Percentiles rank a stretch among this genome's conserved stretches.
Conservation (phyloP, 352 stramenopile genomes). For the Pythium guiyangense region DNA sequence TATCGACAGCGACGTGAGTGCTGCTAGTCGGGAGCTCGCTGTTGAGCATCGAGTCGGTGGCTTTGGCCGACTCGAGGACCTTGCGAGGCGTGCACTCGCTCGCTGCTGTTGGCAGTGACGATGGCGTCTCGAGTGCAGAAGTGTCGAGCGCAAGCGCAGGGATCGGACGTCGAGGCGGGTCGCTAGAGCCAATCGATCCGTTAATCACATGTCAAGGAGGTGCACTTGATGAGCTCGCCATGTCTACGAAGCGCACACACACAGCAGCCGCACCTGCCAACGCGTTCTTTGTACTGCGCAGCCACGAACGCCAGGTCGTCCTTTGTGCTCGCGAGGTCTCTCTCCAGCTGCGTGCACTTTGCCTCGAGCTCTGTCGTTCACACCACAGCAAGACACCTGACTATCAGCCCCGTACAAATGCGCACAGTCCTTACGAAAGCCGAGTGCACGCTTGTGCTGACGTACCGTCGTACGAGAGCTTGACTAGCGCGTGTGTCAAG, state of each 20-base stretch:
- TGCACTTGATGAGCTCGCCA: no score
- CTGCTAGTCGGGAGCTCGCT: conserved; percentile 6
- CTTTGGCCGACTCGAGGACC: conserved; percentile 40
- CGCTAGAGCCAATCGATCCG: no score
- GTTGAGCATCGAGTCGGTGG: conserved; percentile 43
- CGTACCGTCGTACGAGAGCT: conserved; percentile 33
- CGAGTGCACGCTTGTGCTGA: no score
- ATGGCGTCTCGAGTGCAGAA: neutral
- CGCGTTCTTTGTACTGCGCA: conserved; percentile 37
- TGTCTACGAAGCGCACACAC: neutral
- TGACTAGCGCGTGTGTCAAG: conserved; percentile 19
- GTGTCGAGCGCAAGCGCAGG: neutral
- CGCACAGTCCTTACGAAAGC: no score
- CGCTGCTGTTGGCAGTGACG: neutral
- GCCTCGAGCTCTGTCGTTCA: conserved; percentile 38
- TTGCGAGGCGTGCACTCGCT: conserved; percentile 48
- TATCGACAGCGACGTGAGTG: neutral
- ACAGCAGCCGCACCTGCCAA: conserved; percentile 35
- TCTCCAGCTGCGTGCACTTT: conserved; percentile 43
- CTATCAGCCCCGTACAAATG: no score
- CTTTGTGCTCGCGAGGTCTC: conserved; percentile 28
- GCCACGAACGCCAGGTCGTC: conserved; percentile 47
- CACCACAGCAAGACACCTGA: no score
- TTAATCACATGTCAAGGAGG: neutral
- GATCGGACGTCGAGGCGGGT: conserved; percentile 23